Conservation (phyloP, 176 grass and related monocot genomes). For the Cocos nucifera region DNA sequence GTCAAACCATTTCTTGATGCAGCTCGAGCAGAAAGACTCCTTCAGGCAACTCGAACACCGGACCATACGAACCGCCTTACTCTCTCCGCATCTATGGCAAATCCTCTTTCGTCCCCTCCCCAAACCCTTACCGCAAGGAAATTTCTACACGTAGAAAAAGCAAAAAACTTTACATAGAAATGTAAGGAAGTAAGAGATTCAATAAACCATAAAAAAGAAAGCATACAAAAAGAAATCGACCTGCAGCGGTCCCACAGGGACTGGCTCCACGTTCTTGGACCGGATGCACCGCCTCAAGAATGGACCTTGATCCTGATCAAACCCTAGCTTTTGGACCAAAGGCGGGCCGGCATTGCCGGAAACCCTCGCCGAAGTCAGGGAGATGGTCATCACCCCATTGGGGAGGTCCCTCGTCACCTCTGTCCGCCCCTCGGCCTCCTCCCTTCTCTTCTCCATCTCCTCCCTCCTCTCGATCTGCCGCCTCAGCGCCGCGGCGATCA, state of each 20-base stretch:
- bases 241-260: slow-evolving; percentile 73
- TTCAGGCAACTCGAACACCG: slow-evolving; percentile 58
- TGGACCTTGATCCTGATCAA: slow-evolving; percentile 35
- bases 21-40: slow-evolving; percentile 69
- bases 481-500: slow-evolving; percentile 41
- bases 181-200: slow-evolving; percentile 3
- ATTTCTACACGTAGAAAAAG: slow-evolving; percentile 1
- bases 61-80: slow-evolving; percentile 40
- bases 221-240: slow-evolving; percentile 15
- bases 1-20: slow-evolving; percentile 68
- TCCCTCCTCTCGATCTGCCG: slow-evolving; percentile 34
- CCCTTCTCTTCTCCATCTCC: slow-evolving; percentile 23
- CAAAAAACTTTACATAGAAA: background rate
- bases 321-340: slow-evolving; percentile 63
- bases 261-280: slow-evolving; percentile 84
- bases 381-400: slow-evolving; percentile 96
- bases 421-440: slow-evolving; percentile 12
- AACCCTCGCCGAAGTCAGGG: slow-evolving; percentile 29
- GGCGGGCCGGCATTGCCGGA: slow-evolving; percentile 7
- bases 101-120: slow-evolving; percentile 32
- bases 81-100: slow-evolving; percentile 62
- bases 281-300: slow-evolving; percentile 50
- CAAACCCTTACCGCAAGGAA: slow-evolving; percentile 12
- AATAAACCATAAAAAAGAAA: background rate
- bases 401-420: slow-evolving; percentile 71